phyloP scores from a whole-genome alignment of 345 rosid genomes.

The Draba incana region DNA sequence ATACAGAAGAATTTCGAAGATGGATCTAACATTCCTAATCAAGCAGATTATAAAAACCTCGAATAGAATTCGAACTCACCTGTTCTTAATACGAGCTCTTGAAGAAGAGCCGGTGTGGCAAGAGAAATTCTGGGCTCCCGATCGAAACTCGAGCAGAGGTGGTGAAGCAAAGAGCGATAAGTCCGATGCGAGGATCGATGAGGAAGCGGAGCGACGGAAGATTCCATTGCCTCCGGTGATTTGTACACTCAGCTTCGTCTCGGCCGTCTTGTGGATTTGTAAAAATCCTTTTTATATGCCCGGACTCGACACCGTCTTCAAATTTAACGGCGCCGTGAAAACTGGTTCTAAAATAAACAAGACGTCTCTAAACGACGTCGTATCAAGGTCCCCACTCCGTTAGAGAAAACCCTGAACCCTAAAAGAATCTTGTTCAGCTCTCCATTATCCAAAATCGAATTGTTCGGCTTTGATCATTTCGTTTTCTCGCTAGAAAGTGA shows the following conservation, averaged over 20 bases:
- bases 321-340: conserved; percentile 34
- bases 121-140: conserved; percentile 47
- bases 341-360: not conserved
- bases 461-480: not conserved
- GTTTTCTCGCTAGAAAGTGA: not conserved
- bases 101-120: conserved; percentile 45
- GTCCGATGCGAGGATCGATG: conserved; percentile 36
- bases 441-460: conserved; percentile 21
- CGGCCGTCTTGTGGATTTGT: conserved; percentile 20
- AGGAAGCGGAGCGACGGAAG: conserved; percentile 12
- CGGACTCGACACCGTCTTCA: conserved; percentile 1
- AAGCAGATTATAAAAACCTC: not conserved
- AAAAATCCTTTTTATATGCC: not conserved
- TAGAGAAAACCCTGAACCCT: conserved; percentile 33
- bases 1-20: not conserved
- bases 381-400: not conserved
- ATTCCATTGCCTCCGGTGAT: not conserved
- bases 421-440: not conserved
- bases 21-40: not conserved
- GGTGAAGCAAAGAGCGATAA: conserved; percentile 48
- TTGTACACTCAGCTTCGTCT: not conserved
- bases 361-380: conserved; percentile 27
- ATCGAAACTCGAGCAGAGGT: conserved; percentile 52
- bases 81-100: conserved; percentile 22
- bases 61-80: conserved; percentile 15